Base-by-base conservation (phyloP, 768 basidiomycete species). In the Asterophora parasitica region DNA sequence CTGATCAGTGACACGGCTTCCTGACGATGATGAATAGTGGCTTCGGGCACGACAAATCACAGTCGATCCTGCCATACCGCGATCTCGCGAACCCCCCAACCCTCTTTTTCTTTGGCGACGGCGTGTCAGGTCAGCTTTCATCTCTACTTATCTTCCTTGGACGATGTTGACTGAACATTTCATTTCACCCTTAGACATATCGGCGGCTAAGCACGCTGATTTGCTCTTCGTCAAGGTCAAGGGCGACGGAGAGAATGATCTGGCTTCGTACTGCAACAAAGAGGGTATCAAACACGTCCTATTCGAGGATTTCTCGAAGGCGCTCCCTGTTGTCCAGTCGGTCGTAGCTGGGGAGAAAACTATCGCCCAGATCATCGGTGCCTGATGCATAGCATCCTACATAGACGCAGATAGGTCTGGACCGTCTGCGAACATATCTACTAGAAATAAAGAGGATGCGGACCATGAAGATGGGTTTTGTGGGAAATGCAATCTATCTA, bases 41-140 rank as follows among this genome's bases (percentile, higher is more conserved):
- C 1, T 97, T 79, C 58, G 96, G 96, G 0, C 96, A 99, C 63
- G 96, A 99, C 68, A 99, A 99, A 70, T 92, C 88, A 6, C 86
- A 85, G 56, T 92, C 95, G 2, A 97, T 98, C 57, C 70, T 94
- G 28, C 94, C 91, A 0, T 99, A 97, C 68, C 75, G 83, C n/a
- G 68, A 73, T 34, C 74, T 94, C 35, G 56, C 71, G 5, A 62
- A 79, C 39, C 81, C 83, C 4, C 95, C 96, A 2, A 83, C 78
- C 1, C 72, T 95, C 8, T 95, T 99, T 69, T 99, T 96, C 79
- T 94, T 96, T 54, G 96, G 96, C 0, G 96, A 99, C 63, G 96
- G 96, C 28, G 96, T 96, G 42, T 93, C 91, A 47, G 92, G 92
- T 89, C 49, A 34, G 78, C 68, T 23, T 48, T 8, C 30, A 49